A percentile compares a stretch with the other conserved stretches of the same genome.
phyloP scores from a whole-genome alignment of 805 yeast species.

The Schwanniomyces pseudopolymorphus region DNA sequence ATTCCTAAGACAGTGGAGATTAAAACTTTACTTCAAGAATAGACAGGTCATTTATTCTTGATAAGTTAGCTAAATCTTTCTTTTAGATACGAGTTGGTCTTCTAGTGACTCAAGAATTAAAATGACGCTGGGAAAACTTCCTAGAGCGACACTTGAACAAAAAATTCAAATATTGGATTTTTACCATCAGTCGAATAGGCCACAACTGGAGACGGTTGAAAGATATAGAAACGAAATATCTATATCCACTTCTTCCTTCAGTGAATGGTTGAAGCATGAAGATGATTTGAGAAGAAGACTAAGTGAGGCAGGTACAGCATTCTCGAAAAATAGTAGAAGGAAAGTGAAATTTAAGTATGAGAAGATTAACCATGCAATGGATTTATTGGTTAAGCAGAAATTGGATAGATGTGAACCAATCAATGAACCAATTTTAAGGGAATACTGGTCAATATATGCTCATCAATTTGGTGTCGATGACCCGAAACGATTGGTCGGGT shows the following conservation, averaged over 20 bases:
- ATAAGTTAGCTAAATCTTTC: background rate
- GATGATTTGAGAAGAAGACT: constrained; percentile 47
- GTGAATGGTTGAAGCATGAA: constrained; percentile 63
- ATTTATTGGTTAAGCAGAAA: constrained; percentile 47
- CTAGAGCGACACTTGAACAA: constrained; percentile 59
- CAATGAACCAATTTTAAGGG: constrained; percentile 55
- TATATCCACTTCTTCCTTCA: constrained; percentile 58
- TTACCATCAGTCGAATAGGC: constrained; percentile 46
- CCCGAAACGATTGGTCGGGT: constrained; percentile 54
- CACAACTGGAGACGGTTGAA: constrained; percentile 60
- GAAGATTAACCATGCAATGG: constrained; percentile 60
- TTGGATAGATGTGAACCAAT: constrained; percentile 45
- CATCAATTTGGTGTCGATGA: constrained; percentile 57
- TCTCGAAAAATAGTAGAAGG: constrained; percentile 38
- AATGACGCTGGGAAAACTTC: constrained; percentile 24
- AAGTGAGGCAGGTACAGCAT: constrained; percentile 31
- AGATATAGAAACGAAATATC: constrained; percentile 49
- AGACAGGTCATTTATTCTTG: background rate
- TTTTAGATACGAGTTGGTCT: background rate
- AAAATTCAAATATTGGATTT: constrained; percentile 55
- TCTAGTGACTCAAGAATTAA: background rate
- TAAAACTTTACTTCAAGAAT: background rate
- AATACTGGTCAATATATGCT: constrained; percentile 57
- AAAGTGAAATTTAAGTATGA: constrained; percentile 55
- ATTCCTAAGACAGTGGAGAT: constrained; percentile 1